Conservation (phyloP, 2,329 filamentous ascomycete genomes). For the Aspergillus uvarum region DNA sequence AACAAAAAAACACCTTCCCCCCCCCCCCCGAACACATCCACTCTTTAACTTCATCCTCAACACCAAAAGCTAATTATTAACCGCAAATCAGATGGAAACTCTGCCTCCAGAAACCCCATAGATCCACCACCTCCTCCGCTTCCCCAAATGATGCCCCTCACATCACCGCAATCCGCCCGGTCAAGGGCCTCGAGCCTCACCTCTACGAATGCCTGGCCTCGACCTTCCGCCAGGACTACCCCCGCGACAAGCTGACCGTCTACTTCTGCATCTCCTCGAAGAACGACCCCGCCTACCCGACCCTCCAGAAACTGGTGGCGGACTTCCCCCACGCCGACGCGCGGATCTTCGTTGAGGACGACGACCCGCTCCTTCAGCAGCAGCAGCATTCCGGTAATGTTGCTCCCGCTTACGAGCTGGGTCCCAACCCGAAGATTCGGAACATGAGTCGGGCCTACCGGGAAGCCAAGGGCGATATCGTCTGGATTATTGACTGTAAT, state of each 20-base stretch:
- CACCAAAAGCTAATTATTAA: constrained; percentile 12
- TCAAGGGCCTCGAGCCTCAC: constrained; percentile 86
- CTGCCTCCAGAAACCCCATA: constrained; percentile 49
- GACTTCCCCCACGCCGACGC: constrained; percentile 74
- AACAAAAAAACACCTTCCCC: not conserved
- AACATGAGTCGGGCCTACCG: constrained; percentile 93
- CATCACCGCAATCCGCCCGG: constrained; percentile 86
- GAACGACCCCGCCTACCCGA: constrained; percentile 72
- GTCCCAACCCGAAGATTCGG: constrained; percentile 96
- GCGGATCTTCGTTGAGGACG: constrained; percentile 73
- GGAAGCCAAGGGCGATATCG: constrained; percentile 79
- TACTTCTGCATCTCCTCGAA: constrained; percentile 77
- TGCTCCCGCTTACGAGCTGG: constrained; percentile 59
- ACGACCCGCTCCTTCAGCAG: constrained; percentile 65
- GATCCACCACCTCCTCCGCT: constrained; percentile 44
- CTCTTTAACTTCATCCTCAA: no score
- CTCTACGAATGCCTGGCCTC: constrained; percentile 91
- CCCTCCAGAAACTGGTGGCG: constrained; percentile 67
- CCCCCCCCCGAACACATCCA: no score
- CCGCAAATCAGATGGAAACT: constrained; percentile 51
- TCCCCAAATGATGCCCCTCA: constrained; percentile 64
- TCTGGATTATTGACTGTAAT: constrained; percentile 97
- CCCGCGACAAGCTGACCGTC: constrained; percentile 70
- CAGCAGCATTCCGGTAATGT: constrained; percentile 42
- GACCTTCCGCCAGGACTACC: constrained; percentile 80